A percentile compares a stretch with the other conserved stretches of the same genome.
Evolutionary conservation across 2,329 filamentous ascomycete species (phyloP).

Genomic region (Fusarium austroafricanum): DNA sequence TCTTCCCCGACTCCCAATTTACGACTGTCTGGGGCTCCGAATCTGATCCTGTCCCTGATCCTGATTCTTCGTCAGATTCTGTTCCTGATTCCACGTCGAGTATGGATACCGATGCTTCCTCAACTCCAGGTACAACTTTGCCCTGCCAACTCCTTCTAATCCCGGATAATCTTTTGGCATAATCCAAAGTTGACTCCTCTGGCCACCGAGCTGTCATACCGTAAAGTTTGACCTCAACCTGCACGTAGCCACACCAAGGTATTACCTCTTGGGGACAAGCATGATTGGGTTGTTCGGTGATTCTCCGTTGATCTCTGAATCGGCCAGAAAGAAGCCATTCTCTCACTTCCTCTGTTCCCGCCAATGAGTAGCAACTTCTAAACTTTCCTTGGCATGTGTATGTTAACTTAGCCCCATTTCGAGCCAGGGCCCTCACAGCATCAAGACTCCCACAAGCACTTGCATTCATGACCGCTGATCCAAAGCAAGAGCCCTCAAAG

Average conservation of each 20-base stretch:
- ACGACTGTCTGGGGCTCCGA: background rate
- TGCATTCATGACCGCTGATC: constrained; percentile 22
- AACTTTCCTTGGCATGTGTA: background rate
- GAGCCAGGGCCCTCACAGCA: background rate
- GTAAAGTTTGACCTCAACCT: background rate
- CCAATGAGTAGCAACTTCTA: background rate
- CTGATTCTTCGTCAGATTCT: background rate
- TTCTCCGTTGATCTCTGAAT: background rate
- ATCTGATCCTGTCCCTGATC: too few species aligned
- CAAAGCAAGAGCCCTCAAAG: constrained; percentile 15
- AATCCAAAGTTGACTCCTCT: background rate
- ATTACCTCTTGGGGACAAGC: too few species aligned
- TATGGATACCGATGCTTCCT: rapidly evolving
- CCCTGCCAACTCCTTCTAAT: background rate
- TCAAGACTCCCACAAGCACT: constrained; percentile 9
- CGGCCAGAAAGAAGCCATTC: background rate
- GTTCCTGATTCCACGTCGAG: background rate
- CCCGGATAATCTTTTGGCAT: background rate
- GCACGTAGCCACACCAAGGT: background rate
- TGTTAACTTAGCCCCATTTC: background rate
- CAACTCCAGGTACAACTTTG: background rate
- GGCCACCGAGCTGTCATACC: background rate
- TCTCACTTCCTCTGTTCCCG: background rate
- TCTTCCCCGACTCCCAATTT: background rate
- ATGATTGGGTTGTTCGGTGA: background rate